Evolutionary conservation across 306 rosid genomes (phyloP).

Genomic region (Pterocarpus santalinus): DNA sequence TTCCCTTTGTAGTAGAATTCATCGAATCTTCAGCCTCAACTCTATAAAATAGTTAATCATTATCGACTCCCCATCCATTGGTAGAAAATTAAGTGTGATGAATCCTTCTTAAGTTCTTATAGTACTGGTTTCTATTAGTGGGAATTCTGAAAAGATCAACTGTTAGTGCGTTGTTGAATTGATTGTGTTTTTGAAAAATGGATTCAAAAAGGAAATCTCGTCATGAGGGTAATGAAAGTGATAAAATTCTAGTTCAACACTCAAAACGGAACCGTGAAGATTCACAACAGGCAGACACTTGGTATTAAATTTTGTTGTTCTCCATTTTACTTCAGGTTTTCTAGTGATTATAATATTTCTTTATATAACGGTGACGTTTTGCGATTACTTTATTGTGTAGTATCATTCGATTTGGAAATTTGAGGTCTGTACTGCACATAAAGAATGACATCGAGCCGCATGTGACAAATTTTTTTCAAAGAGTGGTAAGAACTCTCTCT

Average conservation of each 20-base stretch:
- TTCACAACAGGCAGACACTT: background rate
- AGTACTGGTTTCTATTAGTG: no score
- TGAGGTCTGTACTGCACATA: background rate
- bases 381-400: constrained; percentile 45
- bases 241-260: background rate
- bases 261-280: constrained; percentile 37
- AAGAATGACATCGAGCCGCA: background rate
- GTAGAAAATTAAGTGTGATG: no score
- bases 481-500: constrained; percentile 40
- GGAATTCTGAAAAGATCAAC: no score
- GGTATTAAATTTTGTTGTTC: background rate
- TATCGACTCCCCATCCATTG: no score
- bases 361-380: background rate
- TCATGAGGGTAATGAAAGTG: background rate
- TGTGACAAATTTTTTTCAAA: constrained; percentile 16
- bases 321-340: background rate
- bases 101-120: no score
- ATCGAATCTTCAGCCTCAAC: no score
- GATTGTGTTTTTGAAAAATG: constrained; percentile 44
- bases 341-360: background rate
- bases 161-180: background rate
- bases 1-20: background rate
- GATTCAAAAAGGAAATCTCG: constrained; percentile 40
- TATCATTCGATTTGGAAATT: background rate
- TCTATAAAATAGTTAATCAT: no score